Evolutionary conservation across 2,329 filamentous ascomycete genomes (phyloP).

Genomic region (Cercospora zeae-maydis): DNA sequence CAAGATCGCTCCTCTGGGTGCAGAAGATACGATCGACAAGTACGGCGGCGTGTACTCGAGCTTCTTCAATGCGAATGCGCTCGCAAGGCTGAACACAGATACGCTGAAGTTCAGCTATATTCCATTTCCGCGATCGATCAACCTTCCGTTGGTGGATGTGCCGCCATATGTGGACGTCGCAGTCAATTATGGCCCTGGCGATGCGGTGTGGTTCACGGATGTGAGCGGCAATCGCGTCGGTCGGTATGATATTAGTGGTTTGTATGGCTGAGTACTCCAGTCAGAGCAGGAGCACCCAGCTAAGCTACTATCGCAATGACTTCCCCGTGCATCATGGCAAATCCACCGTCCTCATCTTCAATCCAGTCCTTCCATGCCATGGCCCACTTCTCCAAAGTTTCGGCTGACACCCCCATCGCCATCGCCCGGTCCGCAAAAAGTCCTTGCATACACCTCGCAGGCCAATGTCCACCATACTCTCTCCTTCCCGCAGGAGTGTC

Average conservation of each 20-base stretch:
- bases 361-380: constrained; percentile 25
- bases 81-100: constrained; percentile 21
- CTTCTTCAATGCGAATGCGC: constrained; percentile 18
- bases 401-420: constrained; percentile 16
- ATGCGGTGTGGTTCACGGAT: constrained; percentile 21
- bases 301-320: constrained; percentile 14
- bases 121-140: constrained; percentile 7
- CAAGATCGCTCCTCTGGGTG: constrained; percentile 15
- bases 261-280: neutral
- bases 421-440: constrained; percentile 22
- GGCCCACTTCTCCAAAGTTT: constrained; percentile 20
- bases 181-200: constrained; percentile 24
- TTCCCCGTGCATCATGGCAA: constrained; percentile 26
- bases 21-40: constrained; percentile 25
- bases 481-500: constrained; percentile 16
- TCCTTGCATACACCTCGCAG: constrained; percentile 23
- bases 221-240: constrained; percentile 19
- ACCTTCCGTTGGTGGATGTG: constrained; percentile 12
- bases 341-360: constrained; percentile 18
- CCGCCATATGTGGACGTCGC: constrained; percentile 23
- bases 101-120: constrained; percentile 20
- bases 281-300: neutral
- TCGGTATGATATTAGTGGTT: constrained; percentile 13
- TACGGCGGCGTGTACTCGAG: constrained; percentile 23
- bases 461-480: constrained; percentile 26